Base-by-base conservation (phyloP, 1,139 yeast genomes). In the Scheffersomyces segobiensis region DNA sequence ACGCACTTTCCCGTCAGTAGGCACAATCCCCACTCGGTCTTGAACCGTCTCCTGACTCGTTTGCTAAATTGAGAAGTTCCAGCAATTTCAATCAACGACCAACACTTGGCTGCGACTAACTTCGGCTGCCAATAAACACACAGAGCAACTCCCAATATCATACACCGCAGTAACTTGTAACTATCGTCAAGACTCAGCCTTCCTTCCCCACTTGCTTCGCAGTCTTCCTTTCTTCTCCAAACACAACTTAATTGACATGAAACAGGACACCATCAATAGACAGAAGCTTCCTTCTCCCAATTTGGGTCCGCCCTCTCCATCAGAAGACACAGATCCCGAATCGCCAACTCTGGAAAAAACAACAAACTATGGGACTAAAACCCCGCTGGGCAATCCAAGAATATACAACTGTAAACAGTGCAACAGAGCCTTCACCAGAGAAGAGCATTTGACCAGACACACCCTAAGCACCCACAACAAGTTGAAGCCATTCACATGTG, bases 381-480 rank as follows among this genome's bases (percentile, higher is more conserved):
- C 84, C 5, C 73, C 82, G 14, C 71, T 78, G 21, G 84, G 84
- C 2, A 79, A 80, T 63, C 76, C 83, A 21, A 69, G 84, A 54
- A 71, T 80, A 46, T 79, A 69, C 64, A 78, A 78, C 60, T 80
- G 84, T 65, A 69, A 71, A 50, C 76, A 78, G 57, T 80, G 84
- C 63, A 71, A 76, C 56, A 70, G 83, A 52, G 84, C 84, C 4
- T 80, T 80, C 65, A 80, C 83, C 22, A 67, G 84, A 60, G 84
- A 80, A 65, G 84, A 80, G 63, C 84, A 80, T 62, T 69, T 80
- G 54, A 78, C 83, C 20, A 69, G 84, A 58, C 84, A 80, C 62
- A 74, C 80, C 19, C 67, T 78, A 53, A 75, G 77, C 56, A 80
- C 84, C 14, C 84, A 80, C 62, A 80, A 80, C 66, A 80, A 80